A percentile compares a stretch with the other conserved stretches of the same genome.
Conservation (phyloP, 805 yeast genomes). For the Schwanniomyces sp. region DNA sequence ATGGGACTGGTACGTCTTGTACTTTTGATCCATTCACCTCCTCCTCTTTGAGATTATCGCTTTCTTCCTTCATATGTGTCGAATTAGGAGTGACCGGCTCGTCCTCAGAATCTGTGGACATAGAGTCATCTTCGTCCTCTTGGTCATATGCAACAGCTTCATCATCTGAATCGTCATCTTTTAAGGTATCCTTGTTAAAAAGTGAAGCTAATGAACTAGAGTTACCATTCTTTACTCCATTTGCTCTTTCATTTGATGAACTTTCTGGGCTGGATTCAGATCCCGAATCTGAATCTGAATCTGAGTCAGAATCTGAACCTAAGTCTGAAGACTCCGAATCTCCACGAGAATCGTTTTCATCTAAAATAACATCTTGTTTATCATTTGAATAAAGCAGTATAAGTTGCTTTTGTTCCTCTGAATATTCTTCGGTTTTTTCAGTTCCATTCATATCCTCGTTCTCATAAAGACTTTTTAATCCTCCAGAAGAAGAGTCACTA, state of each 20-base stretch:
- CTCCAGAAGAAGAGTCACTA: not conserved
- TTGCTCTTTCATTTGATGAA: constrained; percentile 6
- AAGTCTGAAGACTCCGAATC: not conserved
- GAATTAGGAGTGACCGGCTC: constrained; percentile 34
- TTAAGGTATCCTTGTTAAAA: constrained; percentile 7
- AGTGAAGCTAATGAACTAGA: constrained; percentile 15
- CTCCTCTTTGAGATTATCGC: constrained; percentile 20
- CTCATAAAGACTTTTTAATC: not conserved
- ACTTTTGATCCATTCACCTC: constrained; percentile 43
- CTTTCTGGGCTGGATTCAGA: constrained; percentile 14
- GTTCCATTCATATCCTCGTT: constrained; percentile 12
- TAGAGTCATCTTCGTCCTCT: constrained; percentile 19
- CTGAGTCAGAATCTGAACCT: constrained; percentile 11
- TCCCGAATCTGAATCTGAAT: constrained; percentile 13
- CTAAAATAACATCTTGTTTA: not conserved
- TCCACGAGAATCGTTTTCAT: not conserved
- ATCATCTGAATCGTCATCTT: constrained; percentile 17
- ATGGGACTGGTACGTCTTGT: constrained; percentile 74
- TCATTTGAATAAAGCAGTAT: constrained; percentile 18
- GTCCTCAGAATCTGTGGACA: constrained; percentile 25
- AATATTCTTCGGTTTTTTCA: constrained; percentile 22
- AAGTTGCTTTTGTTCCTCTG: constrained; percentile 31
- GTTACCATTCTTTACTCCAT: constrained; percentile 13
- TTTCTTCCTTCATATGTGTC: constrained; percentile 3
- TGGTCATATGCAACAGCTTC: constrained; percentile 9